Evolutionary conservation across 306 rosid genomes (phyloP).

Genomic region (Ochetophila trinervis): DNA sequence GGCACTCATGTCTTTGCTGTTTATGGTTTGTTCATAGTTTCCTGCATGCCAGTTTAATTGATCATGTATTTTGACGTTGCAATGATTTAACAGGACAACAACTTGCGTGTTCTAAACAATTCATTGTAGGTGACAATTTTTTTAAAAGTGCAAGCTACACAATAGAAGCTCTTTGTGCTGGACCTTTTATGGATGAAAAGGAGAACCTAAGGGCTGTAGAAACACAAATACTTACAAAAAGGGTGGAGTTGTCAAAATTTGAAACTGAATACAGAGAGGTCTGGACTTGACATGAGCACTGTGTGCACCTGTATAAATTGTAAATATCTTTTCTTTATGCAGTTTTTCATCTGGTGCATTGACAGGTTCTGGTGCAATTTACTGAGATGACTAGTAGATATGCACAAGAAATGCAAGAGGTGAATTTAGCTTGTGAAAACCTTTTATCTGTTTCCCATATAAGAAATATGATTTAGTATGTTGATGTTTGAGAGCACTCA

Average conservation of each 20-base stretch:
- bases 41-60: constrained; percentile 2
- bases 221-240: constrained; percentile 76
- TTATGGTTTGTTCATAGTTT: constrained; percentile 59
- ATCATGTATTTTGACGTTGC: constrained; percentile 22
- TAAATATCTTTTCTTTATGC: constrained; percentile 7
- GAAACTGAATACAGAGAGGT: constrained; percentile 98
- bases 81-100: constrained; percentile 6
- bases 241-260: constrained; percentile 90
- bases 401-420: constrained; percentile 91
- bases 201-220: constrained; percentile 68
- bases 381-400: constrained; percentile 92
- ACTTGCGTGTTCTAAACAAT: constrained; percentile 13
- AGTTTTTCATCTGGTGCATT: constrained; percentile 25
- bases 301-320: constrained; percentile 12
- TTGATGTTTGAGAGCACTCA: constrained; percentile 2
- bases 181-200: constrained; percentile 69
- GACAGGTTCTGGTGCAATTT: constrained; percentile 86
- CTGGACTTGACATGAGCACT: constrained; percentile 20
- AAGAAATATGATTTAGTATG: neutral
- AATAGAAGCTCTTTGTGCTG: constrained; percentile 80
- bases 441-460: constrained; percentile 7
- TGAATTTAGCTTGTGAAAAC: constrained; percentile 35
- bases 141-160: constrained; percentile 93
- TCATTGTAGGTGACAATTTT: constrained; percentile 86
- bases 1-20: constrained; percentile 92